Evolutionary conservation across 1,139 yeast species (phyloP), one percentile per base, ranked within the genome.

Genomic region (Diutina pseudorugosa): DNA sequence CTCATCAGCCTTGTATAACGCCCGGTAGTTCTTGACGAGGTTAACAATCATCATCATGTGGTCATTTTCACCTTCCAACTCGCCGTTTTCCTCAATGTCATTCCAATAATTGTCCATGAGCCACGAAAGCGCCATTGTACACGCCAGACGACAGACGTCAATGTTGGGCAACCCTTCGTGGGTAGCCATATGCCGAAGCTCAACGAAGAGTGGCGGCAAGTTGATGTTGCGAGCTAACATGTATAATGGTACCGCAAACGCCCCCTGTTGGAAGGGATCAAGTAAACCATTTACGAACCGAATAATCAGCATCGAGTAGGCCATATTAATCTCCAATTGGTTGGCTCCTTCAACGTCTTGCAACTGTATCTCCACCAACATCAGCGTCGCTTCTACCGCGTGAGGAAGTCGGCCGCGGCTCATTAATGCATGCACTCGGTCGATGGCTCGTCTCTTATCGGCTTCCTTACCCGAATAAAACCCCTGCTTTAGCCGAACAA

Each of bases 241-340:
- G 57, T 85, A 85, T 60, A 93, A 70, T 2, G 98, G 93, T 20
- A 86, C 77, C 0, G 96, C 96, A 62, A 72, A 85, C 52, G 75
- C 79, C 0, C 91, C 80, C 60, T 83, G 88, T 64, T 93, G 98
- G 51, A 78, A 77, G 0, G 95, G 95, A 62, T 94, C 99, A 47
- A 94, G 68, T 27, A 90, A 67, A 1, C 98, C 98, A 65, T 93
- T 94, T 21, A 93, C 98, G 69, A 93, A 90, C 55, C 96, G 71
- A 27, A 90, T 82, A 8, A 93, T 61, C 0, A 93, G 82, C 89
- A 88, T 84, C 0, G 95, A 72, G 58, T 85, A 83, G 1, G 85
- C 72, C 56, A 82, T 62, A 52, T 82, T 74, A 20, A 72, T 57
- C 1, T 67, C 62, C 52, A 53, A 59, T 54, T 55, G 58, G 49